phyloP scores from a whole-genome alignment of 2,329 filamentous ascomycete species.

The Aspergillus fijiensis region DNA sequence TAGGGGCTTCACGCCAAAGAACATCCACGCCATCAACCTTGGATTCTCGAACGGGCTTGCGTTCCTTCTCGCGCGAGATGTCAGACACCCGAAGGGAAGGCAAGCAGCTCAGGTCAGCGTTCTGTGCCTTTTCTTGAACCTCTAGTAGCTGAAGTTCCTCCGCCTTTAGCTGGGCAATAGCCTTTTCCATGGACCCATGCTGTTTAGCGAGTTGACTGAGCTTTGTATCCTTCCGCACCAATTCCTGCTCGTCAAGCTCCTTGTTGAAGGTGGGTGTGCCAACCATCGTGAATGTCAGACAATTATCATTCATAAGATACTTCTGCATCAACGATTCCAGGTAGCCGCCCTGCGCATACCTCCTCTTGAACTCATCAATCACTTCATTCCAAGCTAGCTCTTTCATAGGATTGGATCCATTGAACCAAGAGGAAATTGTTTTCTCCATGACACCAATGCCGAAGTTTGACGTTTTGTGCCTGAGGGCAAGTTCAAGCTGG shows the following conservation, averaged over 20 bases:
- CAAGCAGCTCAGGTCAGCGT: constrained; percentile 80
- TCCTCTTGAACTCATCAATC: constrained; percentile 75
- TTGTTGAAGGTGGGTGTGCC: constrained; percentile 74
- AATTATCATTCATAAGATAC: constrained; percentile 84
- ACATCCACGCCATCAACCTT: constrained; percentile 64
- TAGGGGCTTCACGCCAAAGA: constrained; percentile 89
- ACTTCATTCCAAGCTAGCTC: constrained; percentile 89
- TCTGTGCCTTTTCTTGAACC: constrained; percentile 80
- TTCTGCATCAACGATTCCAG: constrained; percentile 83
- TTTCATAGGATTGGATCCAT: constrained; percentile 88
- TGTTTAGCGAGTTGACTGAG: constrained; percentile 67
- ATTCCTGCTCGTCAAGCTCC: constrained; percentile 75
- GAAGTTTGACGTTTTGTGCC: constrained; percentile 95
- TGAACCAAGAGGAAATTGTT: constrained; percentile 91
- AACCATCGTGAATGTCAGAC: constrained; percentile 89
- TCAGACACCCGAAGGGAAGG: constrained; percentile 87
- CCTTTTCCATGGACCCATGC: constrained; percentile 69
- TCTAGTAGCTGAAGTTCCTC: constrained; percentile 77
- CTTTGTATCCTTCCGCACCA: constrained; percentile 69
- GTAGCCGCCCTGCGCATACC: constrained; percentile 73
- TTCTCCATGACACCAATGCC: constrained; percentile 88
- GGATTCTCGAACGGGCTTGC: constrained; percentile 63
- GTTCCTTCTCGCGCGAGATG: constrained; percentile 76
- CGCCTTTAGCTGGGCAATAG: constrained; percentile 68
- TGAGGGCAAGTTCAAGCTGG: constrained; percentile 86